Conservation (phyloP, 179 eudicot genomes). For the Amaranthus tricolor region DNA sequence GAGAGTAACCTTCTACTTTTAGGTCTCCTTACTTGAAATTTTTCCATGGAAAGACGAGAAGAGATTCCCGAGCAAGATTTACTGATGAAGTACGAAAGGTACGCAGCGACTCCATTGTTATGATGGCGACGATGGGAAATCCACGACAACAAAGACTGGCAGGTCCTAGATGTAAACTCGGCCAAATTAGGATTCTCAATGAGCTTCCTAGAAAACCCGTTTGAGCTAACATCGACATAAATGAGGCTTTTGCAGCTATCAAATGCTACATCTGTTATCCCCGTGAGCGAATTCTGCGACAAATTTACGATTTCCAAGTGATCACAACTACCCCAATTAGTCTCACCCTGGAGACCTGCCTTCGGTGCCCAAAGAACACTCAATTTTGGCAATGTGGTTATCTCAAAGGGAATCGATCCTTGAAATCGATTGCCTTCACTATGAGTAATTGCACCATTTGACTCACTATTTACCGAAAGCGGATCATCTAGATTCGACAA, state of each 20-base stretch:
- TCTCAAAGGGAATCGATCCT: constrained; percentile 56
- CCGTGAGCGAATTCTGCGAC: constrained; percentile 49
- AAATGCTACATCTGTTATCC: constrained; percentile 42
- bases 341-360: constrained; percentile 48
- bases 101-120: constrained; percentile 29
- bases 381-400: constrained; percentile 56
- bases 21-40: constrained; percentile 11
- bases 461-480: constrained; percentile 1
- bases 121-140: constrained; percentile 16
- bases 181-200: constrained; percentile 49
- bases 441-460: constrained; percentile 17
- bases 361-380: constrained; percentile 80
- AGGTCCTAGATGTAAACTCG: constrained; percentile 18
- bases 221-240: constrained; percentile 63
- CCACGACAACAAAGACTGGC: constrained; percentile 25
- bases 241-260: constrained; percentile 50
- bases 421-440: constrained; percentile 58
- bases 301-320: constrained; percentile 65
- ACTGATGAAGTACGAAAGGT: constrained; percentile 35
- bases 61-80: constrained; percentile 31
- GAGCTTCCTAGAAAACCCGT: constrained; percentile 46
- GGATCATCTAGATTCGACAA: constrained; percentile 39
- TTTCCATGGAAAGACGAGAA: constrained; percentile 15
- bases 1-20: constrained; percentile 25
- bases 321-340: constrained; percentile 56